Conservation (phyloP, 2,329 filamentous ascomycete species). For the Trichophyton mentagrophytes region DNA sequence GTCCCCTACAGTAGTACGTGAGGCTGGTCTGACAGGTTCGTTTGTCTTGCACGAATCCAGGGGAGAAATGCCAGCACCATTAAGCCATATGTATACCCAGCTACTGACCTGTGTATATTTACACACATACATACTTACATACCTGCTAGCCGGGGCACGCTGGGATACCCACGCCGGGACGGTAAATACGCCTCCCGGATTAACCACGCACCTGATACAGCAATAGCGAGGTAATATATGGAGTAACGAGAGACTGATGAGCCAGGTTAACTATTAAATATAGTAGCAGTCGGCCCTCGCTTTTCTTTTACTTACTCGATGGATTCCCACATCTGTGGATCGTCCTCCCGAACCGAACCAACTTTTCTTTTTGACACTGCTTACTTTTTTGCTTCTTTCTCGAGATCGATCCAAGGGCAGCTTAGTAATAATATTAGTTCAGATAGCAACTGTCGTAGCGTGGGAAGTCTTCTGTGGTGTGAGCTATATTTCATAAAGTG, state of each 20-base stretch:
- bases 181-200: background rate
- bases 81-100: background rate
- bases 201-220: background rate
- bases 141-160: background rate
- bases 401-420: background rate
- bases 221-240: background rate
- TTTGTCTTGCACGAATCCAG: background rate
- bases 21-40: conserved; percentile 1
- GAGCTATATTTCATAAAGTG: background rate
- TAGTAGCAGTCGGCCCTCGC: background rate
- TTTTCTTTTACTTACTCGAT: background rate
- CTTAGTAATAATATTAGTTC: background rate
- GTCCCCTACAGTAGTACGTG: background rate
- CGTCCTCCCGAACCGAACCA: conserved; percentile 2
- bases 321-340: conserved; percentile 1
- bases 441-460: background rate
- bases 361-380: background rate
- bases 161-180: background rate
- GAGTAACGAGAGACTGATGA: background rate
- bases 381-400: background rate
- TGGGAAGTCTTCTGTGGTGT: background rate
- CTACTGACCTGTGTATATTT: background rate
- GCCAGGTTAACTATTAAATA: background rate
- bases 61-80: background rate
- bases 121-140: background rate